Evolutionary conservation across 257 asterid species (phyloP), one percentile per base, ranked within the genome.

Genomic region (Nicotiana tabacum): DNA sequence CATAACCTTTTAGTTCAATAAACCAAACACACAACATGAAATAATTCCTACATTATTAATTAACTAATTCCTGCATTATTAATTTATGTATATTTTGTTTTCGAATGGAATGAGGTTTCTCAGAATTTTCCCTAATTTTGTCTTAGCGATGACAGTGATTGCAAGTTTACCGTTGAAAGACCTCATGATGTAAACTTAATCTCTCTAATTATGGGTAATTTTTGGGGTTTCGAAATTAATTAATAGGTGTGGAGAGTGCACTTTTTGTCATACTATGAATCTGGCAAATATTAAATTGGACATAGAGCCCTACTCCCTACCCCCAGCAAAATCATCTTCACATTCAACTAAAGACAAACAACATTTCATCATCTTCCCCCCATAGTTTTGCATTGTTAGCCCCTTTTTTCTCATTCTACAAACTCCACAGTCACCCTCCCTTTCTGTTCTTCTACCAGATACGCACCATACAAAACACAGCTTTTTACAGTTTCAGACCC

Each of bases 311-410:
- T 60, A 66, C 30, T 29, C 30, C 30, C 30, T 29, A 29, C 30
- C 24, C n/a, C n/a, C 27, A 39, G 10, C 65, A 48, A 37, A 29
- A 43, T 13, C 62, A 69, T 78, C 24, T 32, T 12, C 77, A 2
- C 43, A 29, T 64, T 64, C 46, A 39, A 83, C 64, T 66, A 37
- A 82, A 77, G 90, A 85, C 87, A 55, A 81, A 81, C 82, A 68
- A 69, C 82, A 81, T 78, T 56, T 87, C 82, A 61, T 72, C 88
- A 85, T 83, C 89, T 82, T 85, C 70, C 66, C 65, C 72, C 72
- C 82, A 82, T 32, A 68, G 30, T 80, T 18, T 61, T 61, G 29
- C 76, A 10, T 55, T 61, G 15, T 39, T 6, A 43, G 7, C 27
- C 39, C 11, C 12, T 17, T 12, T 37, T 24, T 21, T 60, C 43